Base-by-base conservation (phyloP, 1,284 basidiomycete genomes). In the Marasmius tenuissimus region DNA sequence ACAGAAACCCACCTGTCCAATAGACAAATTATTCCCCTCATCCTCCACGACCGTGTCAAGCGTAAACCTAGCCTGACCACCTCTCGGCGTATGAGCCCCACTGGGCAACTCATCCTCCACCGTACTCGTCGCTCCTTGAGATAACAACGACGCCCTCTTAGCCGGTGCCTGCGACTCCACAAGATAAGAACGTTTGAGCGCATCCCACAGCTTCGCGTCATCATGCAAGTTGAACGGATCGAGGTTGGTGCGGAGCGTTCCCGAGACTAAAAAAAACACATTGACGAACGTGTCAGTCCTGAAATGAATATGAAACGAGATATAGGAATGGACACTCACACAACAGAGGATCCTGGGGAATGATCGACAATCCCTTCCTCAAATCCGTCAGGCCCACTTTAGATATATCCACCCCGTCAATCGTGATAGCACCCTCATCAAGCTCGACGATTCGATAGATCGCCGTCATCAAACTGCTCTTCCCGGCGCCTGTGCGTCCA, bases 261-360 rank as follows among this genome's bases (percentile, higher is more conserved):
- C 93, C 20, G 91, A 93, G 74, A 90, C 77, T 89, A 70, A 14
- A n/a, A n/a, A n/a, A n/a, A n/a, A n/a, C n/a, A n/a, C n/a, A 11
- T 59, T 35, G 9, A 42, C 22, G 50, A 40, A 22, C n/a, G 27
- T 49, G 16, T 18, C 39, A 42, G 34, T 63, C 51, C 40, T 60
- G 69, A 67, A 73, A 56, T 70, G 65, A 35, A 68, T 65, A n/a
- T 61, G 56, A 54, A 33, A 35, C 20, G 66, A 49, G 51, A 57
- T 34, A 14, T 22, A n/a, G 58, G 14, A 45, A 47, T 58, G 22
- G 37, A 53, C 38, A 34, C 52, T 14, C 52, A 54, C 52, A 66
- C 37, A 64, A 72, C 83, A 77, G 72, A 93, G 89, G 86, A 66
- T 97, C 96, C 73, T 97, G 95, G 9, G 95, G 94, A 64, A 98